phyloP scores from a whole-genome alignment of 441 rosid genomes.

The Lepidium campestre region DNA sequence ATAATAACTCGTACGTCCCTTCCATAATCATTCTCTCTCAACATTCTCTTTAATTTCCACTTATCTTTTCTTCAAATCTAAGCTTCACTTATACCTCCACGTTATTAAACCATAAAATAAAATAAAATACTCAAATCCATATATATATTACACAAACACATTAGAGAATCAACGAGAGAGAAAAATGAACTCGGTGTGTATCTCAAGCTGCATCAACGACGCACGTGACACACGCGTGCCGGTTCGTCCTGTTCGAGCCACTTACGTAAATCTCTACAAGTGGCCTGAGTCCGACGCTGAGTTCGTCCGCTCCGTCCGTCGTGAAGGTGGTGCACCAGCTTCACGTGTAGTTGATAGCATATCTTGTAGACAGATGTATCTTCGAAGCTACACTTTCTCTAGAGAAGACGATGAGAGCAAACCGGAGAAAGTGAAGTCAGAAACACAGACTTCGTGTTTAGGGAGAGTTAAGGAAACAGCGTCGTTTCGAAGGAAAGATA shows the following conservation, averaged over 20 bases:
- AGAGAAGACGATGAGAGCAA: constrained; percentile 43
- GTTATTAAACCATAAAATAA: constrained; percentile 1
- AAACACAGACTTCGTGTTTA: constrained; percentile 12
- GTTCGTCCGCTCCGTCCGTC: constrained; percentile 58
- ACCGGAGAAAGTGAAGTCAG: not conserved
- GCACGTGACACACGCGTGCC: constrained; percentile 65
- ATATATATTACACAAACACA: constrained; percentile 17
- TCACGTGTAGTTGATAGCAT: constrained; percentile 74
- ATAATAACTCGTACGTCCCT: not conserved
- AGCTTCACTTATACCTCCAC: constrained; percentile 36
- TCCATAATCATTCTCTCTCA: constrained; percentile 10
- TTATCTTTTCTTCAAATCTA: constrained; percentile 57
- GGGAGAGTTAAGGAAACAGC: constrained; percentile 18
- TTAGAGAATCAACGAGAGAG: not conserved
- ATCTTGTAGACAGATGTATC: constrained; percentile 84
- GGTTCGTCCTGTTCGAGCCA: constrained; percentile 67
- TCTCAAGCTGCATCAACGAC: constrained; percentile 74
- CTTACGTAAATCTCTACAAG: constrained; percentile 77
- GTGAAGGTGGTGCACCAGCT: constrained; percentile 34
- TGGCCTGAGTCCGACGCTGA: constrained; percentile 95
- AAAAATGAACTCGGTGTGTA: constrained; percentile 74
- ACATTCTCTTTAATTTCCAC: constrained; percentile 15
- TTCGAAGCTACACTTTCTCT: constrained; percentile 85
- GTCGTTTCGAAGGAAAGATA: not conserved
- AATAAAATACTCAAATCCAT: not conserved